Base-by-base conservation (phyloP, 257 asterid genomes). In the Capsicum pubescens region DNA sequence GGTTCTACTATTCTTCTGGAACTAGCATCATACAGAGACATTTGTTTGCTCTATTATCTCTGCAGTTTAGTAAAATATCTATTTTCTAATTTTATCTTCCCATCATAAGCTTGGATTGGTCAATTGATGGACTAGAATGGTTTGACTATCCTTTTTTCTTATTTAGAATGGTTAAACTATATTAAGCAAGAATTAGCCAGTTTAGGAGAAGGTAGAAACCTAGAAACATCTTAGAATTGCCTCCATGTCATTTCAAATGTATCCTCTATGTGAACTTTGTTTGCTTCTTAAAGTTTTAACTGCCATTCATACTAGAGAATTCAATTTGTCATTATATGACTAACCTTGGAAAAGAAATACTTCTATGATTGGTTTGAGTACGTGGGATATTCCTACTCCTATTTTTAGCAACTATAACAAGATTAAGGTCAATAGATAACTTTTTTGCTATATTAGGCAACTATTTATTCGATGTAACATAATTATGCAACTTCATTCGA, bases 131-230 rank as follows among this genome's bases (percentile, higher is more conserved):
- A 50, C 26, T 44, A 70, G 81, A 50, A 50, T 48, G 80, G 80
- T 74, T 74, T 44, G 16, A 15, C 60, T 74, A 26, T 63, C 70
- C 59, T 55, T 55, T 11, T 55, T 8, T 55, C 48, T 55, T 12
- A 55, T 55, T 12, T 55, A 55, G 70, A 12, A 32, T 64, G 71
- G 71, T 64, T 64, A 9, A 12, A 32, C 71, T 64, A 52, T 52
- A 61, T 76, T 76, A 76, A 19, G 81, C 81, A 76, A 76, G 46
- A 50, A 26, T 76, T 76, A 19, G 81, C 61, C 80, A 48, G 59
- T n/a, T 48, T n/a, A 48, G 46, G 16, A 48, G 80, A 7, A 48
- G 36, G 16, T n/a, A 48, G 19, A 72, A 26, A 21, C 59, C 21
- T 76, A 52, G 81, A 21, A 14, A 50, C 61, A 8, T 52, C 81